Conservation (phyloP, 495 filamentous ascomycete species). For the Penicillium mononematosum region DNA sequence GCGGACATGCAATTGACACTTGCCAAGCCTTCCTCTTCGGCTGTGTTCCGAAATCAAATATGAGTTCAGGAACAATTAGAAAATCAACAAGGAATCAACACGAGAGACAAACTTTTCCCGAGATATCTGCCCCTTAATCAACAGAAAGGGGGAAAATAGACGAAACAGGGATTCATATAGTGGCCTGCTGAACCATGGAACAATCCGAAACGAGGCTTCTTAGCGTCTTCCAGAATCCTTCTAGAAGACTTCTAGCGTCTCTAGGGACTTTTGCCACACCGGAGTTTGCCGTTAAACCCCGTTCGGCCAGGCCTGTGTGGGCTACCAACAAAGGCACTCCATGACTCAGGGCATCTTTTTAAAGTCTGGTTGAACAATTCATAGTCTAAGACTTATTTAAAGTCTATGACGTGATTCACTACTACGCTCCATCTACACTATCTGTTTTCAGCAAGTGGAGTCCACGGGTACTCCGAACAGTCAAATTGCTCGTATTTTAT, state of each 20-base stretch:
- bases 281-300: slow-evolving; percentile 14
- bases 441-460: slow-evolving; percentile 15
- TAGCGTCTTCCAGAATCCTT: slow-evolving; percentile 39
- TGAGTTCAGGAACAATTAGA: background rate
- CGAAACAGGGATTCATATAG: background rate
- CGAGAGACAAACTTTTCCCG: background rate
- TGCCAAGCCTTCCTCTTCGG: background rate
- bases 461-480: background rate
- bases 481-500: background rate
- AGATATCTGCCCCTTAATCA: slow-evolving; percentile 2
- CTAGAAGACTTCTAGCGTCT: slow-evolving; percentile 38
- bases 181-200: slow-evolving; percentile 11
- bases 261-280: slow-evolving; percentile 16
- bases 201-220: slow-evolving; percentile 19
- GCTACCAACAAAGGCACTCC: too few relatives aligned
- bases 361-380: background rate
- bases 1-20: background rate
- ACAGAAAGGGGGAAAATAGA: background rate
- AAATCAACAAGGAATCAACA: background rate
- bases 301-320: background rate
- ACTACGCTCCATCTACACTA: background rate
- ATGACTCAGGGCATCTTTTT: background rate
- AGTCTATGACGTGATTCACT: slow-evolving; percentile 28
- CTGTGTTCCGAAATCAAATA: background rate
- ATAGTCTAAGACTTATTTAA: background rate